Base-by-base conservation (phyloP, 768 basidiomycete genomes). In the Hydnomerulius pinastri region DNA sequence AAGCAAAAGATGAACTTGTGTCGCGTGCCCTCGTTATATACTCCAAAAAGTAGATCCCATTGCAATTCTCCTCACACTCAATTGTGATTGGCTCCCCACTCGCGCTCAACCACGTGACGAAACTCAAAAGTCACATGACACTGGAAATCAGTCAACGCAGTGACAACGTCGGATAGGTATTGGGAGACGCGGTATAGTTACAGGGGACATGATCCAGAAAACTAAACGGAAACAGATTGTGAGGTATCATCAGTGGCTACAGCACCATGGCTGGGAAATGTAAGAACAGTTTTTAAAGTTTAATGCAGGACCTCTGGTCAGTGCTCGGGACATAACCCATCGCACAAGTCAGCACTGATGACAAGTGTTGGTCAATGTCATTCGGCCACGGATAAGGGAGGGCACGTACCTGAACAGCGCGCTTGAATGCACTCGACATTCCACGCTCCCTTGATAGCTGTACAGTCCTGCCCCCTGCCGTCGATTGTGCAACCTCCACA, bases 401-500 rank as follows among this genome's bases (percentile, higher is more conserved):
- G n/a, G n/a, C n/a, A 30, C 79, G 47, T 57, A 86, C 84, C 77
- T 40, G 67, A 67, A 65, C 84, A 86, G 51, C 61, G 61, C 25
- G 78, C 78, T 52, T 62, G 63, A 42, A 81, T 76, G 66, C 90
- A 93, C n/a, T 78, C 80, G 59, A 90, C 86, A 62, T 82, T 83
- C 78, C 81, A 80, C 17, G 78, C 82, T 40, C 82, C 80, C 38
- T 69, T 53, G 57, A 92, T 89, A 38, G 76, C 69, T 15, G 82
- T 83, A 67, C 89, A 92, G 66, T 92, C 86, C 64, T 81, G 71
- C 21, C 90, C 90, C 36, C 70, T 61, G 17, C 81, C 82, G n/a
- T 78, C 67, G 15, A 79, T 75, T 2, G 79, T 67, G 63, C 90
- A 92, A 24, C 90, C 90, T 54, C 89, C 90, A 67, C 90, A 92